Percentiles rank a stretch among this genome's conserved stretches.
Evolutionary conservation across 345 rosid species (phyloP).

Genomic region (Alliaria petiolata): DNA sequence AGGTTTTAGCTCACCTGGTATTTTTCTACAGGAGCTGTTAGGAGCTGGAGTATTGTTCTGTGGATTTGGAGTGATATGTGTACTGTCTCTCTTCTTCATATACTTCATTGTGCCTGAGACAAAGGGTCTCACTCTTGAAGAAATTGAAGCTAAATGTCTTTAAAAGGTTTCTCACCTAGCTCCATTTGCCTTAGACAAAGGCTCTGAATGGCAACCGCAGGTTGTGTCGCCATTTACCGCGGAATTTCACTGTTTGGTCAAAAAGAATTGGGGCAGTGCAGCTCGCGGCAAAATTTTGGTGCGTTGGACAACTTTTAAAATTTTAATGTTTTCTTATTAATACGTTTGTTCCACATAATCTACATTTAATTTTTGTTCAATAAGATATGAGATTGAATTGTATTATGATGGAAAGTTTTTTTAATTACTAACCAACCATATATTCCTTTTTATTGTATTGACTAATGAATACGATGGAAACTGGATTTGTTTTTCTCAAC

Average conservation of each 20-base stretch:
- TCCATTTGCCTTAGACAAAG: slow-evolving; percentile 1
- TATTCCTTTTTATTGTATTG: no score
- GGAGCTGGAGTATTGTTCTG: slow-evolving; percentile 84
- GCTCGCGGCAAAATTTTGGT: not conserved
- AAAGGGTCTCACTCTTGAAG: slow-evolving; percentile 93
- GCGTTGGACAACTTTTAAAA: not conserved
- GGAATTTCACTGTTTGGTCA: not conserved
- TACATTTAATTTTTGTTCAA: no score
- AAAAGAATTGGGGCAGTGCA: slow-evolving; percentile 8
- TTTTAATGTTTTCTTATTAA: not conserved
- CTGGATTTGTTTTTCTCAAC: no score
- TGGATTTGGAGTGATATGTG: slow-evolving; percentile 69
- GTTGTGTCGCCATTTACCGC: not conserved
- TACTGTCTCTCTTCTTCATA: slow-evolving; percentile 68
- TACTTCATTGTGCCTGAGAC: slow-evolving; percentile 88
- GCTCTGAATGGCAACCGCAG: not conserved
- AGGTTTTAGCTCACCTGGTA: not conserved
- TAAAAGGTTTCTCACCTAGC: slow-evolving; percentile 9
- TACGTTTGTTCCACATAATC: no score
- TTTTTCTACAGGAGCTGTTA: slow-evolving; percentile 52
- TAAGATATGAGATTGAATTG: no score
- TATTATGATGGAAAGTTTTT: no score
- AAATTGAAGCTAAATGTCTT: slow-evolving; percentile 82
- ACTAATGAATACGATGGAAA: no score
- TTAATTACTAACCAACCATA: no score